Evolutionary conservation across 192 early-diverging fungal species (phyloP).

Genomic region (Rhizoclosmatium sp.): DNA sequence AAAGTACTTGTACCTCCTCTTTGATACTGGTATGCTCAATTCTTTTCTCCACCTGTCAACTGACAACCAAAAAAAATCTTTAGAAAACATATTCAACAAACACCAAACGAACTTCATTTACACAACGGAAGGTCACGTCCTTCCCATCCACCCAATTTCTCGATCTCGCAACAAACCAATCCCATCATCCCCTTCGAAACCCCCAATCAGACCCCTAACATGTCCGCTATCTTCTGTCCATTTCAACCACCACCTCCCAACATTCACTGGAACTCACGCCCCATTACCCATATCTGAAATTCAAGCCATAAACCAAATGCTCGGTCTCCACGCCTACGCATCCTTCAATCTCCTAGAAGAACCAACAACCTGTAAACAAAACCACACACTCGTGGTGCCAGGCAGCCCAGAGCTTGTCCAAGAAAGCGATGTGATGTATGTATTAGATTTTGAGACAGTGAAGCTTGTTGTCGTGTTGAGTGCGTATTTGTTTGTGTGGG

Average conservation of each 20-base stretch:
- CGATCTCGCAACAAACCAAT: background rate
- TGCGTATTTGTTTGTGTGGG: background rate
- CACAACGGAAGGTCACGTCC: slow-evolving; percentile 67
- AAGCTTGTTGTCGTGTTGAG: background rate
- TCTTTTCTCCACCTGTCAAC: background rate
- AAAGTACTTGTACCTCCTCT: slow-evolving; percentile 97
- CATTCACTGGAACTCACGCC: background rate
- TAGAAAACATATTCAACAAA: slow-evolving; percentile 76
- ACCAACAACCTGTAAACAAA: slow-evolving; percentile 2
- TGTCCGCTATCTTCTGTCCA: slow-evolving; percentile 1
- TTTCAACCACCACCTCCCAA: background rate
- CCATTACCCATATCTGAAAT: slow-evolving; percentile 2
- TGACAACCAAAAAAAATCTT: slow-evolving; percentile 11
- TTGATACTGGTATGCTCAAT: slow-evolving; percentile 70
- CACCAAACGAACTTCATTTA: slow-evolving; percentile 84
- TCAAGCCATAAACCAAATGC: slow-evolving; percentile 17
- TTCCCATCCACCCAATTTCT: slow-evolving; percentile 9
- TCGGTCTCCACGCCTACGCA: background rate
- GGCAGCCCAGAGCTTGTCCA: background rate
- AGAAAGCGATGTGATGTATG: slow-evolving; percentile 28
- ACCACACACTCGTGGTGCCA: background rate
- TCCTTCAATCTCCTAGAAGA: slow-evolving; percentile 7
- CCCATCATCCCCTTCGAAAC: background rate
- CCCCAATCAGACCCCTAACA: background rate
- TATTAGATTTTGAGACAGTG: background rate